Conservation (phyloP, 192 early-diverging fungal genomes). For the Funneliformis mosseae region DNA sequence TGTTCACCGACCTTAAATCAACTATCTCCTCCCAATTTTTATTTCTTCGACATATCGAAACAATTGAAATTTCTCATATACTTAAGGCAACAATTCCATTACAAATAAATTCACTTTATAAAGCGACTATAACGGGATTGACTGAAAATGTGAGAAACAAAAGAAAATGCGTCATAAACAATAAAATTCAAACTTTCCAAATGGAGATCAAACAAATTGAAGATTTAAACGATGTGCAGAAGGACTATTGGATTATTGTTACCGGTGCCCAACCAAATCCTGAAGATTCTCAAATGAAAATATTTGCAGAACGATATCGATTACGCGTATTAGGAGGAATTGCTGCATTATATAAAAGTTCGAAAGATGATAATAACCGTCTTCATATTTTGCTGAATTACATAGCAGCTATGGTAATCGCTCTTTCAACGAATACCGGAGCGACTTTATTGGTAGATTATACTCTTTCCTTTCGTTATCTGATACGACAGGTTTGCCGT, state of each 20-base stretch:
- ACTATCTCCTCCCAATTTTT: slow-evolving; percentile 14
- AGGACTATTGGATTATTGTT: not conserved
- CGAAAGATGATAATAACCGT: no score
- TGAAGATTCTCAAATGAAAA: not conserved
- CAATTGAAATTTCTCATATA: slow-evolving; percentile 20
- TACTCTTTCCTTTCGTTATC: slow-evolving; percentile 5
- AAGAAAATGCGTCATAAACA: not conserved
- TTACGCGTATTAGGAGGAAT: slow-evolving; percentile 15
- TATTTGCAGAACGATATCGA: slow-evolving; percentile 3
- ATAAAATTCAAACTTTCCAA: not conserved
- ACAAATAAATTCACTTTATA: not conserved
- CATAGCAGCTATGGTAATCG: no score
- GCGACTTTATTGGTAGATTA: not conserved
- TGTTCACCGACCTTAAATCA: not conserved
- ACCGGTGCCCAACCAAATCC: not conserved
- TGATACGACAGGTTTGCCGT: not conserved
- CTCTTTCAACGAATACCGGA: no score
- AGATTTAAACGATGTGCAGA: not conserved
- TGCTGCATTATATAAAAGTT: not conserved
- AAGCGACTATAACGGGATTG: slow-evolving; percentile 7
- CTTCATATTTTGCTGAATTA: no score
- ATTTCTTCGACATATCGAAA: slow-evolving; percentile 21
- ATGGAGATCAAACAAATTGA: not conserved
- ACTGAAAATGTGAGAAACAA: not conserved
- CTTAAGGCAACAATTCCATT: not conserved